Conservation (phyloP, 345 rosid genomes). For the Geranium rotundifolium region DNA sequence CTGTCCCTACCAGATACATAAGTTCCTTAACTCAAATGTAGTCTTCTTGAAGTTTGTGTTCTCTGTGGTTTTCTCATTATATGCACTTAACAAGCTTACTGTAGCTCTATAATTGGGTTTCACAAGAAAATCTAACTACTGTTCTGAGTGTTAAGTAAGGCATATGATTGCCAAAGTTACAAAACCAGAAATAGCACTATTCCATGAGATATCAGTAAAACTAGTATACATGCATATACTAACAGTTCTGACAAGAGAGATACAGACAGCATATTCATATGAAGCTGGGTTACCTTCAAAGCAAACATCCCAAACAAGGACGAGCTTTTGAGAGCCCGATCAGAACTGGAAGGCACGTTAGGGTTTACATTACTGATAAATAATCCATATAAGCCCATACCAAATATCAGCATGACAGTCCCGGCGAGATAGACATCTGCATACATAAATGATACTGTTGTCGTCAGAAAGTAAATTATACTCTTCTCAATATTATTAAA, state of each 20-base stretch:
- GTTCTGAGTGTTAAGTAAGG: too few relatives aligned
- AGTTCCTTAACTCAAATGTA: too few relatives aligned
- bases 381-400: constrained; percentile 87
- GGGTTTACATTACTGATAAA: constrained; percentile 61
- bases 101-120: too few relatives aligned
- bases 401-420: constrained; percentile 87
- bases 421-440: constrained; percentile 96
- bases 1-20: too few relatives aligned
- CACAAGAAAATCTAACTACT: too few relatives aligned
- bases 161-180: too few relatives aligned
- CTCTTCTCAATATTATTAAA: too few relatives aligned
- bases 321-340: constrained; percentile 76
- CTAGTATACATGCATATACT: background rate
- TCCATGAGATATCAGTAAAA: background rate
- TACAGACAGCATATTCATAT: background rate
- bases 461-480: too few relatives aligned
- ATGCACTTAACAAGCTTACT: too few relatives aligned
- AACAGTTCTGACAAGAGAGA: background rate
- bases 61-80: too few relatives aligned
- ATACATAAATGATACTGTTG: background rate
- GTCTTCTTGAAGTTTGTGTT: too few relatives aligned
- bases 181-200: too few relatives aligned
- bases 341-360: constrained; percentile 27
- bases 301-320: constrained; percentile 96
- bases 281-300: constrained; percentile 37